phyloP scores from a whole-genome alignment of 2,329 filamentous ascomycete species.

The Arthrinium puccinioides region DNA sequence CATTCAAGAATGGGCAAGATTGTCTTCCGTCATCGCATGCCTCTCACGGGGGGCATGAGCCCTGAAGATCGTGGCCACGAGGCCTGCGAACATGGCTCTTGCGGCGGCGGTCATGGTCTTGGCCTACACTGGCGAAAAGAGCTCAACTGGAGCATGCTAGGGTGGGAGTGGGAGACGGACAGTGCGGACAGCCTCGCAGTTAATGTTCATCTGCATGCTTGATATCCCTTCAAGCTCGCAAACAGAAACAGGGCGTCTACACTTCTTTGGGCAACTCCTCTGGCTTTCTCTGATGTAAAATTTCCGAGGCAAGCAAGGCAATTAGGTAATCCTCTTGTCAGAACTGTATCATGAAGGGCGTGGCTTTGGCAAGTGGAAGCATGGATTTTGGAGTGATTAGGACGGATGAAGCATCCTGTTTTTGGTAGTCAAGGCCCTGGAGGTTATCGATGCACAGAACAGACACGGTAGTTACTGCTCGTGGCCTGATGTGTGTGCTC shows the following conservation, averaged over 20 bases:
- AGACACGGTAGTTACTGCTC: no score
- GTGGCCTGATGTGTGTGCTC: no score
- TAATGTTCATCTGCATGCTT: conserved; percentile 42
- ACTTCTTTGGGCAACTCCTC: background rate
- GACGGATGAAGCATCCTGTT: no score
- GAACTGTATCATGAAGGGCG: conserved; percentile 4
- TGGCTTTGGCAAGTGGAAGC: background rate
- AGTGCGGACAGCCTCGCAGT: conserved; percentile 30
- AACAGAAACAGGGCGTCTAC: no score
- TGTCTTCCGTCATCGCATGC: conserved; percentile 74
- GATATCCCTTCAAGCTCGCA: background rate
- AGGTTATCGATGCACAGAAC: no score
- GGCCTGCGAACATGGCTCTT: conserved; percentile 25
- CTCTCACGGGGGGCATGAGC: conserved; percentile 72
- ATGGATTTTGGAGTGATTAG: background rate
- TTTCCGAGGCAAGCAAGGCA: conserved; percentile 30
- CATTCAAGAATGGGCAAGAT: conserved; percentile 88
- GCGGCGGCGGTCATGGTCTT: conserved; percentile 50
- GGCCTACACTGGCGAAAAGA: conserved; percentile 67
- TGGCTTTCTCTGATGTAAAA: background rate
- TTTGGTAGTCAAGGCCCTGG: no score
- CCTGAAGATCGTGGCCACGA: conserved; percentile 60
- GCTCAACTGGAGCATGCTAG: conserved; percentile 79
- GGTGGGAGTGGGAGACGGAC: conserved; percentile 65
- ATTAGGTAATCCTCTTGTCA: conserved; percentile 43